Base-by-base conservation (phyloP, 2,329 filamentous ascomycete species). In the Penicillium sp. region DNA sequence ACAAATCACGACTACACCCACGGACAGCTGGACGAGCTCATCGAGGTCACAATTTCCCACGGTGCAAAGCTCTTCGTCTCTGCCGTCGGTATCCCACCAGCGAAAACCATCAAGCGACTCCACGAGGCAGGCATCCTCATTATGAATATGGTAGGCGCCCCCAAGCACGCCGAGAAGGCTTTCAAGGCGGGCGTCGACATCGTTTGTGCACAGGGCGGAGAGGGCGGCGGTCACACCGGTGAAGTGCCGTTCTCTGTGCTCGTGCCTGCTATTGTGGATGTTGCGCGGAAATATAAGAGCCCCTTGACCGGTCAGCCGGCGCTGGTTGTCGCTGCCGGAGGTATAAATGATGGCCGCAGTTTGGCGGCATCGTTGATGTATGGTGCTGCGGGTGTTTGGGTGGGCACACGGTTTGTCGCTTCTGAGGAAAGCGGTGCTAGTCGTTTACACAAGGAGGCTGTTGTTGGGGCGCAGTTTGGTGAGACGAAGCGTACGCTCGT, bases 121-220 rank as follows among this genome's bases (percentile, higher is more conserved):
- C 93, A 97, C 68, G 80, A 81, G 8, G 87, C 88, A 0, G 89
- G 89, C 0, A 89, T 97, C 38, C 70, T 95, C 55, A 81, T 97
- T 34, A 97, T 97, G 91, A 97, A 97, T 73, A 97, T 97, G 92
- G 91, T 97, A 18, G 93, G 93, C 0, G 89, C 92, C 65, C 92
- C 93, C 2, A 91, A 88, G 70, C 93, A 97, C 72, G 92, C 92
- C 0, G 83, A 87, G 70, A 97, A 97, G 77, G 92, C 92, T 2
- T 78, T 97, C 4, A 84, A 91, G 46, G 83, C 87, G 0, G 93
- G 93, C 40, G 91, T 96, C 9, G 93, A 97, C 74, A 87, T 97
- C 60, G 83, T 97, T 6, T 96, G 91, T 70, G 87, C 92, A 2
- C 93, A 97, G 77, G 93, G 93, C 43, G 91, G 91, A 47, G 93